Percentiles rank a stretch among this genome's conserved stretches.
These are phyloP conservation scores for Aspergillus ellipticus DNA, from an alignment of 495 filamentous ascomycete genomes.

Conservation along the genomic window DNA sequence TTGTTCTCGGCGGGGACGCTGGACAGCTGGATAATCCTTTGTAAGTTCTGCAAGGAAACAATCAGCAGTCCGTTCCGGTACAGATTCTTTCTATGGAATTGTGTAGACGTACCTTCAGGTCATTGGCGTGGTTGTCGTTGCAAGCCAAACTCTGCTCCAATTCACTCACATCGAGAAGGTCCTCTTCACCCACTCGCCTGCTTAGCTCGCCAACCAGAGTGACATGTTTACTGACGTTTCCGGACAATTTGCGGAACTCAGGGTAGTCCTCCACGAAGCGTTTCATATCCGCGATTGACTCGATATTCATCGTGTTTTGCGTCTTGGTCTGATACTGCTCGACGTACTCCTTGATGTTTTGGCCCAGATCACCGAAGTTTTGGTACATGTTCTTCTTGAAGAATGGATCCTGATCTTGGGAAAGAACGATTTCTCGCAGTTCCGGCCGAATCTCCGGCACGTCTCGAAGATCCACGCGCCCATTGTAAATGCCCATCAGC, in stretches of 20 bases:
- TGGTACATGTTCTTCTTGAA: conserved; percentile 99
- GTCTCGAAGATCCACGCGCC: conserved; percentile 79
- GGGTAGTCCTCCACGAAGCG: conserved; percentile 98
- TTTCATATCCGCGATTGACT: conserved; percentile 97
- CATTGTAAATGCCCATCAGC: conserved; percentile 87
- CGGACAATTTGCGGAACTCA: conserved; percentile 92
- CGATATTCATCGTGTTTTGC: conserved; percentile 87
- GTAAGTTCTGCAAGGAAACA: conserved; percentile 58
- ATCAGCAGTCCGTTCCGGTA: background rate
- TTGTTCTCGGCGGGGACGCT: conserved; percentile 74
- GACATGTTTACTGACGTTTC: conserved; percentile 98
- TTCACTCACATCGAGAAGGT: conserved; percentile 88
- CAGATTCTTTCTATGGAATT: background rate
- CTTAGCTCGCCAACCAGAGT: conserved; percentile 92
- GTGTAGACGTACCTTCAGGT: conserved; percentile 68
- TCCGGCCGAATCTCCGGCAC: conserved; percentile 88
- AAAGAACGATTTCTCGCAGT: conserved; percentile 90
- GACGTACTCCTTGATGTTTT: conserved; percentile 98
- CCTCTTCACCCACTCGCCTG: conserved; percentile 76
- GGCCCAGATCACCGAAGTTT: conserved; percentile 95
- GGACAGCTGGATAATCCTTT: conserved; percentile 75
- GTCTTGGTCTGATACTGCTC: conserved; percentile 96
- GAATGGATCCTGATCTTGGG: conserved; percentile 97
- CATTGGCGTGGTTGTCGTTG: conserved; percentile 85
- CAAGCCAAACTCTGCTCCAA: conserved; percentile 95